phyloP scores from a whole-genome alignment of 305 asterid genomes.

The Fraxinus paxiana region DNA sequence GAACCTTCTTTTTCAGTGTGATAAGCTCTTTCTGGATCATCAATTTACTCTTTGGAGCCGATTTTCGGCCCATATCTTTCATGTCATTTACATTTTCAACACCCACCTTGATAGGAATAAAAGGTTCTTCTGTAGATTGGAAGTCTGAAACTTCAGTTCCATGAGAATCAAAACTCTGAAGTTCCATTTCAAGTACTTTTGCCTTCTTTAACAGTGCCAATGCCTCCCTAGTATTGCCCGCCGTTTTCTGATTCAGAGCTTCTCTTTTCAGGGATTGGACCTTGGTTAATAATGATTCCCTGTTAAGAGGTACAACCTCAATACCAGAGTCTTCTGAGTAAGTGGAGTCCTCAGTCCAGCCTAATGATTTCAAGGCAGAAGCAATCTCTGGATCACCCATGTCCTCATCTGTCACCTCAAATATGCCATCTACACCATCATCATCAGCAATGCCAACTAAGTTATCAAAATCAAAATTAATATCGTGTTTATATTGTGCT shows the following conservation, averaged over 20 bases:
- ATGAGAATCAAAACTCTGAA: slow-evolving; percentile 32
- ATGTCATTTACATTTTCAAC: slow-evolving; percentile 14
- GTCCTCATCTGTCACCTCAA: slow-evolving; percentile 73
- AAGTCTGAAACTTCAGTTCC: slow-evolving; percentile 22
- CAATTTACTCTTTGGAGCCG: slow-evolving; percentile 60
- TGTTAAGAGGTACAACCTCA: slow-evolving; percentile 27
- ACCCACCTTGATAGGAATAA: slow-evolving; percentile 17
- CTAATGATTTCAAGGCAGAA: slow-evolving; percentile 66
- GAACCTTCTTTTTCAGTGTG: slow-evolving; percentile 75
- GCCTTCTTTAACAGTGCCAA: slow-evolving; percentile 67
- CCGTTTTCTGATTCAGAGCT: slow-evolving; percentile 64
- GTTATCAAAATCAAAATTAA: slow-evolving; percentile 49
- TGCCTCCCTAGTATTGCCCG: slow-evolving; percentile 72
- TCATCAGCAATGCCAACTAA: slow-evolving; percentile 43
- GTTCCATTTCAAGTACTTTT: slow-evolving; percentile 54
- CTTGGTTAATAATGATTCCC: slow-evolving; percentile 46
- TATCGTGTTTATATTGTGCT: slow-evolving; percentile 32
- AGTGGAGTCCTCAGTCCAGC: slow-evolving; percentile 73
- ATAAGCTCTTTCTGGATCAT: slow-evolving; percentile 81
- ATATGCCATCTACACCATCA: slow-evolving; percentile 52
- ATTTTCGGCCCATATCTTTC: slow-evolving; percentile 27
- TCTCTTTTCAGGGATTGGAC: slow-evolving; percentile 66
- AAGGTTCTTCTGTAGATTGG: slow-evolving; percentile 26
- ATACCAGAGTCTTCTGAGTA: slow-evolving; percentile 31
- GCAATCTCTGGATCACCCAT: slow-evolving; percentile 81